phyloP scores from a whole-genome alignment of 2,329 filamentous ascomycete species.

The Talaromyces sp. region DNA sequence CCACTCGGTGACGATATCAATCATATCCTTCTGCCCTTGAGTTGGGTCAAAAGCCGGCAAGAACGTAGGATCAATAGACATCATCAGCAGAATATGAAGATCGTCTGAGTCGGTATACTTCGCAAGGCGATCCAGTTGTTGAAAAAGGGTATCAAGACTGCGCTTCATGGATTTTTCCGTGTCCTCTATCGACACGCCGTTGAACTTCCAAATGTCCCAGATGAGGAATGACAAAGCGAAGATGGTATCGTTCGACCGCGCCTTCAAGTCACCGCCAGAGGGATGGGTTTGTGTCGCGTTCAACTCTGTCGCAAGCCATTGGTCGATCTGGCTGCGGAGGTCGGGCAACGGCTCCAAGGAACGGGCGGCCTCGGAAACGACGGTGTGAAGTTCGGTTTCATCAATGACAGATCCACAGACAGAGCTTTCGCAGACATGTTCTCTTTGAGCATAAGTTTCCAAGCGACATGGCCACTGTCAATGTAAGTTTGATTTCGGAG shows the following conservation, averaged over 20 bases:
- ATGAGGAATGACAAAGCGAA: constrained; percentile 38
- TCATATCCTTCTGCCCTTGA: constrained; percentile 30
- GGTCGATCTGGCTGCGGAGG: constrained; percentile 35
- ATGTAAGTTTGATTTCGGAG: constrained; percentile 11
- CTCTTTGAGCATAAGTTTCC: constrained; percentile 33
- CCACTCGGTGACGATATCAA: constrained; percentile 35
- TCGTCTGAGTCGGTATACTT: constrained; percentile 28
- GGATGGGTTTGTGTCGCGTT: constrained; percentile 22
- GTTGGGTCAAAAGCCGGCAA: constrained; percentile 33
- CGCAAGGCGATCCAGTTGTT: constrained; percentile 30
- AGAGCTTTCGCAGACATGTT: constrained; percentile 26
- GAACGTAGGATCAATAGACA: constrained; percentile 40
- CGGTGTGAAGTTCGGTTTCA: constrained; percentile 29
- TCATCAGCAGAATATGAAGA: constrained; percentile 37
- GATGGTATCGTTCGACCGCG: constrained; percentile 31
- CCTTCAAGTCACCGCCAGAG: constrained; percentile 23
- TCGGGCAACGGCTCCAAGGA: constrained; percentile 32
- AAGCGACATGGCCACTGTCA: constrained; percentile 33
- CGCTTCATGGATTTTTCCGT: constrained; percentile 26
- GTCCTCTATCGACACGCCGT: constrained; percentile 26
- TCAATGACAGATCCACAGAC: constrained; percentile 34
- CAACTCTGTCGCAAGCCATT: constrained; percentile 35
- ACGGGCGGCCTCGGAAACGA: constrained; percentile 22
- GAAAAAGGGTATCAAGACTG: constrained; percentile 33
- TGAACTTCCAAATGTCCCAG: constrained; percentile 39